Base-by-base conservation (phyloP, 352 stramenopile species). In the Phytophthora pisi region DNA sequence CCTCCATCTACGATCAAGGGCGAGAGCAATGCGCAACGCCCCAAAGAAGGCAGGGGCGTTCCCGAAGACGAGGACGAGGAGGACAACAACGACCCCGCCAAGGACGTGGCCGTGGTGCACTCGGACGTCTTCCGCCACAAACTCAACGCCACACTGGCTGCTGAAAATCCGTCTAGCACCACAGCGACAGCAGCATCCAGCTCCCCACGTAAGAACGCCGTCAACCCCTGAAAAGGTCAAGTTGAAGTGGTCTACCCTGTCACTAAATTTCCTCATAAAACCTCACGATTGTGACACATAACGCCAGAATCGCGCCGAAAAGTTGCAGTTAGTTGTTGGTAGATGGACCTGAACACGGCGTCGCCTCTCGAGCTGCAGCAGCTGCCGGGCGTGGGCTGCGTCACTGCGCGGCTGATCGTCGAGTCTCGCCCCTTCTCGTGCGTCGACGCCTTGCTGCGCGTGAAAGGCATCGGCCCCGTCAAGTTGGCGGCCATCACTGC, bases 381-480 rank as follows among this genome's bases (percentile, higher is more conserved):
- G 8, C 66, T 91, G 4, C 77, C 79, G 0, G 79, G 80, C 51
- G 61, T 93, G 6, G 83, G 82, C 1, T 50, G 57, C 9, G 75
- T 73, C 0, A 81, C 75, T 18, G 77, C 71, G 5, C 20, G 72
- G 31, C 67, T 73, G 15, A 86, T 93, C 52, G 10, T 88, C 13
- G 69, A 64, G 31, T 64, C 61, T 24, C 79, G 79, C 23, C 82
- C 84, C 4, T 89, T 91, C 64, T 51, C 30, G 5, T 55, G 38
- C 13, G 34, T 88, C 0, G 50, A 71, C 42, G 70, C 83, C 45
- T 68, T 92, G 5, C 36, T 77, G 18, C 47, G 64, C 4, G 74
- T 91, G 28, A 69, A 69, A n/a, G 74, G 75, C 18, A 86, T 91
- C 30, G 84, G 84, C 1, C 42, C 61, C 16, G 63, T 62, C 51